These are phyloP conservation scores for Leucoagaricus sp. DNA, from an alignment of 1,284 basidiomycete genomes.

Conservation along the genomic window DNA sequence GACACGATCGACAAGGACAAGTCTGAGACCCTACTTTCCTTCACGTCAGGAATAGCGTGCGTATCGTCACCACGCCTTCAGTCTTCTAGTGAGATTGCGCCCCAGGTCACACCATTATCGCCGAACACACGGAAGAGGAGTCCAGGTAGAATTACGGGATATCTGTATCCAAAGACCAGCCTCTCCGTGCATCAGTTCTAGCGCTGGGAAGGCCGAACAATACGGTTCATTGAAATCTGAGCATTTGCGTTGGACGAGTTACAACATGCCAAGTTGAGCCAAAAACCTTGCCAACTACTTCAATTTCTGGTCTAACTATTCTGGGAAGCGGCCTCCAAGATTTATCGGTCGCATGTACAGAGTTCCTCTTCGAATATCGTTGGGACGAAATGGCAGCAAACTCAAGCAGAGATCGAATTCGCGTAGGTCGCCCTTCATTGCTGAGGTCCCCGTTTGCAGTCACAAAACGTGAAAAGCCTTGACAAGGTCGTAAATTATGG, in stretches of 20 bases:
- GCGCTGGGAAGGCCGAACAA: not conserved
- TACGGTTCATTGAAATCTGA: not conserved
- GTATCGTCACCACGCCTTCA: not conserved
- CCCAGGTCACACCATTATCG: not conserved
- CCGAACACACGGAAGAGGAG: not conserved
- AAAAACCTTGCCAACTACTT: no score
- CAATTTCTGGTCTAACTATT: not conserved
- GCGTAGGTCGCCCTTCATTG: no score
- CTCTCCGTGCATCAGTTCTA: not conserved
- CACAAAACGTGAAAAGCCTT: no score
- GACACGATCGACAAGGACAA: conserved; percentile 5
- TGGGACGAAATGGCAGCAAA: no score
- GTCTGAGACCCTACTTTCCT: not conserved
- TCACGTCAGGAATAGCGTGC: conserved; percentile 7
- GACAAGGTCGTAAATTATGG: no score
- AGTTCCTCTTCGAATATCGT: not conserved
- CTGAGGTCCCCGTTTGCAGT: no score
- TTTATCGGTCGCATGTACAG: not conserved
- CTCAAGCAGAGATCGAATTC: no score
- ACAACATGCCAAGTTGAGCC: not conserved
- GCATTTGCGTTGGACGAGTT: not conserved
- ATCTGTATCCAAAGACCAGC: not conserved
- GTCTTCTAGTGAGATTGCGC: conserved; percentile 9
- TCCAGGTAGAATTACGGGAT: not conserved
- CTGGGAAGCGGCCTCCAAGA: not conserved